These are phyloP conservation scores for Nicotiana tabacum DNA, from an alignment of 257 asterid genomes.

Conservation along the genomic window DNA sequence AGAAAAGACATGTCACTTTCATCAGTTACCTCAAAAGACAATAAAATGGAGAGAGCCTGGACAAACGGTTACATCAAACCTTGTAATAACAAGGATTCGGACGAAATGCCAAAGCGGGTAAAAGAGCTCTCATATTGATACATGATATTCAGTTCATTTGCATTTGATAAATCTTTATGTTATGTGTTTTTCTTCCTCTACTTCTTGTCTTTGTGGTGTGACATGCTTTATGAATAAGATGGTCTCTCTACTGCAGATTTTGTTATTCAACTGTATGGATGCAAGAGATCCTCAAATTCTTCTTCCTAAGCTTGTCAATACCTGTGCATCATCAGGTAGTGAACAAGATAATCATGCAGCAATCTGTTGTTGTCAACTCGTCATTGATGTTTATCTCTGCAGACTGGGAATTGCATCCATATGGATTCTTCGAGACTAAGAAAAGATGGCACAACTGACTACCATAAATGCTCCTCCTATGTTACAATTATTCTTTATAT, in stretches of 20 bases:
- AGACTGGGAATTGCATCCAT: slow-evolving; percentile 1
- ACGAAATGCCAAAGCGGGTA: slow-evolving; percentile 62
- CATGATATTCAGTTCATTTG: slow-evolving; percentile 7
- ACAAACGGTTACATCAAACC: slow-evolving; percentile 31
- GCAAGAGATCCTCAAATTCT: slow-evolving; percentile 82
- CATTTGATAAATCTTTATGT: not conserved
- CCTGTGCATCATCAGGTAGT: slow-evolving; percentile 77
- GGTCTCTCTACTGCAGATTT: slow-evolving; percentile 46
- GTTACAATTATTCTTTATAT: not conserved
- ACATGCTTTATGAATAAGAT: not conserved
- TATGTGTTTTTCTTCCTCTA: not conserved
- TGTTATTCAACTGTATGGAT: slow-evolving; percentile 93
- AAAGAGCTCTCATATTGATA: not conserved
- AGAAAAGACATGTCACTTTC: slow-evolving; percentile 23
- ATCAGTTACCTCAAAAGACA: slow-evolving; percentile 22
- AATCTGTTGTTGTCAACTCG: not conserved
- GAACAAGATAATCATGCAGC: not conserved
- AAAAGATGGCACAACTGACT: not conserved
- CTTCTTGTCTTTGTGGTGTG: not conserved
- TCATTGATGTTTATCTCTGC: not conserved
- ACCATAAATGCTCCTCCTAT: not conserved
- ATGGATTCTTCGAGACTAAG: not conserved
- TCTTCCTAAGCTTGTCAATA: slow-evolving; percentile 62
- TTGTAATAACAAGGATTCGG: slow-evolving; percentile 15
- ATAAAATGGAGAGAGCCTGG: slow-evolving; percentile 13